Evolutionary conservation across 139 green algal species (phyloP), one percentile per base, ranked within the genome.

Genomic region (Chlamydomonas sp.): DNA sequence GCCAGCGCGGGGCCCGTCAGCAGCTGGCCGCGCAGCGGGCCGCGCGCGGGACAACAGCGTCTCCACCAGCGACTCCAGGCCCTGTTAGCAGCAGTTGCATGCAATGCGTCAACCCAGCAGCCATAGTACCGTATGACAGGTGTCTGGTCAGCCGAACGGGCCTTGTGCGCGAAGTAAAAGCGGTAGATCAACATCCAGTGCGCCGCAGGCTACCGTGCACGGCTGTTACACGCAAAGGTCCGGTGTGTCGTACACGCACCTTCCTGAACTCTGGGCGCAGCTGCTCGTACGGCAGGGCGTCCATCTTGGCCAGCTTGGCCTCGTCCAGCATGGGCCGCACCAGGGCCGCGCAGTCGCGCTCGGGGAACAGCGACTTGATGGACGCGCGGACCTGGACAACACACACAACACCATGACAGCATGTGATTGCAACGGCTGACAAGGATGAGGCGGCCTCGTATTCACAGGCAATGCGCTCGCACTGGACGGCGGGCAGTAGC

Each of bases 361-460:
- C 92, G 62, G 97, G 97, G 84, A 99, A 99, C 31, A 99, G 91
- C 0, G 90, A 69, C 79, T 97, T 97, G 94, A 99, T 99, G 84
- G 92, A 96, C 18, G 93, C 91, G 18, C 98, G 94, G 77, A 99
- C 98, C 89, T 94, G 71, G 3, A 49, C 31, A 49, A 49, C 31
- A 49, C 31, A 49, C 31, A 49, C 31, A 49, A 49, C 31, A 49
- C 31, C 31, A 49, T 49, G 31, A 49, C 31, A 49, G 31, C 31
- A 49, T 49, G 31, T 49, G 31, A 49, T 49, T 49, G 31, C 31
- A 49, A 49, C 31, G 31, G 31, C 31, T 49, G 31, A 49, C 31
- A 49, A 49, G 31, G 31, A 49, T 49, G 31, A 49, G 31, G 31
- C 31, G 31, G 31, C 31, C 31, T 49, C 31, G 31, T 49, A 49